These are phyloP conservation scores for Alternaria panax DNA, from an alignment of 2,329 filamentous ascomycete genomes.

Conservation along the genomic window DNA sequence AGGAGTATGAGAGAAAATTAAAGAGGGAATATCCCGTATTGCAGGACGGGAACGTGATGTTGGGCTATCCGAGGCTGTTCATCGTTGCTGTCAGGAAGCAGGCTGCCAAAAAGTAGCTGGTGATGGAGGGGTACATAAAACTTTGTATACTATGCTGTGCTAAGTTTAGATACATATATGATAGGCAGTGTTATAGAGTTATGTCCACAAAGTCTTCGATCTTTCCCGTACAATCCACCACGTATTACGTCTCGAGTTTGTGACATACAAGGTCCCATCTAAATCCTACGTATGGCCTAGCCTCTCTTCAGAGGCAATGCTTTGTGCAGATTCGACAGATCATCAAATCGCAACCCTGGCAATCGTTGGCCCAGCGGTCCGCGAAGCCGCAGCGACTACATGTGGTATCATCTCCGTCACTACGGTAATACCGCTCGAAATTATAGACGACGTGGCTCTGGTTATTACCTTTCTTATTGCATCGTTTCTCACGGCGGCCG, in stretches of 20 bases:
- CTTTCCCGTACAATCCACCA: neutral
- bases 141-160: neutral
- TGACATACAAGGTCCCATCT: neutral
- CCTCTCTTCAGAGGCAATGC: neutral
- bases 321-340: neutral
- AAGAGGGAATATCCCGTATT: conserved; percentile 54
- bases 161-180: neutral
- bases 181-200: neutral
- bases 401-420: neutral
- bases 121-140: neutral
- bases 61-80: conserved; percentile 66
- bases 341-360: neutral
- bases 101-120: neutral
- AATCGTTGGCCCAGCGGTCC: neutral
- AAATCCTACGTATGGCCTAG: neutral
- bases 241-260: neutral
- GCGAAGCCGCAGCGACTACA: neutral
- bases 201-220: neutral
- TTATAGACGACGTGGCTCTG: neutral
- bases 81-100: conserved; percentile 53
- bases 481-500: neutral
- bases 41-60: conserved; percentile 61
- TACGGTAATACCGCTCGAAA: neutral
- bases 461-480: neutral
- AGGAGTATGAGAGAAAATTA: conserved; percentile 57